Evolutionary conservation across 2,329 filamentous ascomycete genomes (phyloP).

Genomic region (Cordyceps militaris): DNA sequence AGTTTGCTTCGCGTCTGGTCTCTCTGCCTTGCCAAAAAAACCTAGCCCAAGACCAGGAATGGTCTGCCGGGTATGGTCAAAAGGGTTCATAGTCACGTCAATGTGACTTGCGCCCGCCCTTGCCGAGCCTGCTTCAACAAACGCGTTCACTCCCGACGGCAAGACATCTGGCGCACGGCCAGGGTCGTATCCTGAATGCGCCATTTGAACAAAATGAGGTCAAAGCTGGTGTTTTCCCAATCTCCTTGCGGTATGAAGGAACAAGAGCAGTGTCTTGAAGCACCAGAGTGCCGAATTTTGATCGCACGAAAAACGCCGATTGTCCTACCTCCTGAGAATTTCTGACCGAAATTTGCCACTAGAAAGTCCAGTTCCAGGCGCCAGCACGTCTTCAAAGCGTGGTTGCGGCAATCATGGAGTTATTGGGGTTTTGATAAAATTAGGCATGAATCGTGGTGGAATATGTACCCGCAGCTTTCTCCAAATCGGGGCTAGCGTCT

Average conservation of each 20-base stretch:
- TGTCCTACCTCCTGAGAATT: not conserved
- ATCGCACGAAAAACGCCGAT: not conserved
- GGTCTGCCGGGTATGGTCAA: constrained; percentile 17
- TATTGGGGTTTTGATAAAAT: constrained; percentile 4
- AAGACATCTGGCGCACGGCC: not conserved
- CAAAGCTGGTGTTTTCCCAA: not conserved
- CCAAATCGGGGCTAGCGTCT: constrained; percentile 4
- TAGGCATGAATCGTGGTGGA: constrained; percentile 3
- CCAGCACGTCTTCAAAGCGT: not conserved
- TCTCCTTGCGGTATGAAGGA: not conserved
- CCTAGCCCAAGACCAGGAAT: constrained; percentile 22
- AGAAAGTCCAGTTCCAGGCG: not conserved
- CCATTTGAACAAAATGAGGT: not conserved
- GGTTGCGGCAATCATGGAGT: not conserved
- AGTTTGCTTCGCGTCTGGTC: not conserved
- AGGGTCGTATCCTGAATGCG: not conserved
- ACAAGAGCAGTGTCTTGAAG: not conserved
- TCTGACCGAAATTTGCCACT: not conserved
- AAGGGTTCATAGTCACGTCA: constrained; percentile 8
- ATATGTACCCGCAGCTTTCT: not conserved
- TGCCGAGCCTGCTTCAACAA: not conserved
- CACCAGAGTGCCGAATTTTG: not conserved
- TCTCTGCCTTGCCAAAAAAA: constrained; percentile 3
- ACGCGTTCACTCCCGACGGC: not conserved
- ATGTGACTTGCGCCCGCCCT: not conserved